Percentiles rank a stretch among this genome's conserved stretches.
Conservation (phyloP, 371 early-diverging fungal species). For the Syncephalis fuscata region DNA sequence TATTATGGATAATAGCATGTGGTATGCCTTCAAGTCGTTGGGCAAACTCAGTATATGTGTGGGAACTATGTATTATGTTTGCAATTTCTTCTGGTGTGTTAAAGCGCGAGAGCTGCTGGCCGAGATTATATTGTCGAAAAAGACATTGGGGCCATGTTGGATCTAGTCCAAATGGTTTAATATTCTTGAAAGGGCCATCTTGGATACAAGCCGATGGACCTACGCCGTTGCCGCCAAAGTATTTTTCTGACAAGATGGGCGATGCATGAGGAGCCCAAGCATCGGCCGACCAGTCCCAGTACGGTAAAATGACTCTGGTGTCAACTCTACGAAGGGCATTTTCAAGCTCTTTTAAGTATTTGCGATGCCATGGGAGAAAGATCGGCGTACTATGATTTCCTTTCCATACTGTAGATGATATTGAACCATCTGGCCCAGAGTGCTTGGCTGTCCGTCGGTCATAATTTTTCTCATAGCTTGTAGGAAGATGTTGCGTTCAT, state of each 20-base stretch:
- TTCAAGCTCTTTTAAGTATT: background rate
- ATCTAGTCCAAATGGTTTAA: too few relatives aligned
- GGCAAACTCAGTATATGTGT: background rate
- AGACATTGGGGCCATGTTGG: too few relatives aligned
- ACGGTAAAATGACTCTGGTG: background rate
- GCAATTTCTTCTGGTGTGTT: background rate
- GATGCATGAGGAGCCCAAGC: background rate
- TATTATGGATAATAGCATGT: background rate
- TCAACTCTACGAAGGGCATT: background rate
- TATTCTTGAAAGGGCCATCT: background rate
- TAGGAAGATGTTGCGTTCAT: background rate
- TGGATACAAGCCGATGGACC: background rate
- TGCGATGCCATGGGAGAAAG: constrained; percentile 3
- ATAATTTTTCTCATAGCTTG: background rate
- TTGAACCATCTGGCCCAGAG: too few relatives aligned
- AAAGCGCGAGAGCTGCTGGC: background rate
- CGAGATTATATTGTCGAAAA: background rate
- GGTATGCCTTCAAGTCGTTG: background rate
- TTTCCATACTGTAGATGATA: too few relatives aligned
- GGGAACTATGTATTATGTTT: background rate
- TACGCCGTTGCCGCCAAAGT: background rate
- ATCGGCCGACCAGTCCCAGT: constrained; percentile 1
- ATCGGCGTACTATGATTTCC: too few relatives aligned
- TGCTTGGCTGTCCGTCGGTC: too few relatives aligned
- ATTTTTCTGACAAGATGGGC: too few relatives aligned